Evolutionary conservation across 2,329 filamentous ascomycete genomes (phyloP), one percentile per base, ranked within the genome.

Genomic region (Aspergillus aculeatus): DNA sequence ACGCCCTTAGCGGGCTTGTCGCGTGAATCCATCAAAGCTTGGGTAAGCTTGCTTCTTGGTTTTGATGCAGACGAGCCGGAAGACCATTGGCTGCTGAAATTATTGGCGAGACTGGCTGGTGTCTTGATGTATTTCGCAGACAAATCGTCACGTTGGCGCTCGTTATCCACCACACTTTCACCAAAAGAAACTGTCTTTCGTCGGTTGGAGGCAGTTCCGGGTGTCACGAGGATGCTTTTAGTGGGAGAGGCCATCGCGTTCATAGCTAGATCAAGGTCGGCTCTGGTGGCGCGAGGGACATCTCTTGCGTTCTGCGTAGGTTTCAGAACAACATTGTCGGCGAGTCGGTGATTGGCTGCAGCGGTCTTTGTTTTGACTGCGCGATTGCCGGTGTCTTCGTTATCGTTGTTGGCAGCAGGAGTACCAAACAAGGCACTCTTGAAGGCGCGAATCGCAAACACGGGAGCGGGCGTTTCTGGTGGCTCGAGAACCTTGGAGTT

Each of bases 401-500:
- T 68, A 14, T 75, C 74, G 31, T 83, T 78, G 47, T 81, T 77
- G 11, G 81, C 81, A 23, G 82, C 81, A 14, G 86, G 86, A 0
- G 86, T 88, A 26, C 86, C 86, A 73, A 87, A 88, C 58, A 89
- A 74, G 48, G 85, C 84, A 62, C 86, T 84, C 67, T 85, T 86
- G 73, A 89, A 86, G 16, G 87, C 87, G 68, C 86, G 86, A 58
- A 87, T 83, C 19, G 86, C 86, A 70, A 89, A 89, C 23, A 88
- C 80, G 50, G 86, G 86, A 50, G 86, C 86, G 9, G 87, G 86
- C 1, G 87, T 89, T 64, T 87, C 84, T 53, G 85, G 86, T 6
- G 82, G 77, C 47, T 87, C 85, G 60, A 82, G 69, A 60, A 72
- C 82, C 82, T 73, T 86, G 82, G 77, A 88, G 62, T 71, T 68